Base-by-base conservation (phyloP, 257 asterid species). In the Coffea eugenioides region DNA sequence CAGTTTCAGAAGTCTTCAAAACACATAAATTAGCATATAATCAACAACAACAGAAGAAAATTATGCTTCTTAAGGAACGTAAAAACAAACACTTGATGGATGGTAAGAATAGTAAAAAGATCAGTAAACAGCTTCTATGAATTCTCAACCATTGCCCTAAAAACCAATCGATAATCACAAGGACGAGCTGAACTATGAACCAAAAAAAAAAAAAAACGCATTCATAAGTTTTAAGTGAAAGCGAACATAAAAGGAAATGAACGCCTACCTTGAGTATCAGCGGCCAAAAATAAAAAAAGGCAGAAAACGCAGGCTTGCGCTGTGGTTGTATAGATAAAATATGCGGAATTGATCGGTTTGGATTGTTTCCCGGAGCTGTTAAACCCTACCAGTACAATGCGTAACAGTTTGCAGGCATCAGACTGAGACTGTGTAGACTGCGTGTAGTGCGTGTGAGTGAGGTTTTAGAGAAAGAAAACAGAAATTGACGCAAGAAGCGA, bases 301-400 rank as follows among this genome's bases (percentile, higher is more conserved):
- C 31, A 31, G 31, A 4, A n/a, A 41, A 2, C 1, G 52, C 67
- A 23, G 34, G 25, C 13, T 23, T 59, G 15, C 27, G 27, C 65
- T 59, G 25, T 20, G 65, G 11, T 59, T 21, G 23, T 69, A 70
- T 4, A 69, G 25, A 12, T 21, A 52, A 48, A 20, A 48, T 18
- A 41, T 57, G 12, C 79, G 16, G 31, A 65, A 7, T 43, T 62
- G 46, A 62, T 76, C 48, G 72, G 72, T 14, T 21, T 6, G 45
- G 79, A 46, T 66, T 45, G 31, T 14, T n/a, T 45, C 34, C 39
- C 6, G 27, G 48, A 64, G 61, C 0, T 18, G 46, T 5, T 76
- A 27, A 76, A 62, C 72, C 72, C 72, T 62, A 76, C 71, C 3
- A 5, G 72, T 8, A 31, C 79, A 76, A 25, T 64, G 79, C 79